phyloP scores from a whole-genome alignment of 176 grass and related monocot species.

The Puccinellia tenuiflora region DNA sequence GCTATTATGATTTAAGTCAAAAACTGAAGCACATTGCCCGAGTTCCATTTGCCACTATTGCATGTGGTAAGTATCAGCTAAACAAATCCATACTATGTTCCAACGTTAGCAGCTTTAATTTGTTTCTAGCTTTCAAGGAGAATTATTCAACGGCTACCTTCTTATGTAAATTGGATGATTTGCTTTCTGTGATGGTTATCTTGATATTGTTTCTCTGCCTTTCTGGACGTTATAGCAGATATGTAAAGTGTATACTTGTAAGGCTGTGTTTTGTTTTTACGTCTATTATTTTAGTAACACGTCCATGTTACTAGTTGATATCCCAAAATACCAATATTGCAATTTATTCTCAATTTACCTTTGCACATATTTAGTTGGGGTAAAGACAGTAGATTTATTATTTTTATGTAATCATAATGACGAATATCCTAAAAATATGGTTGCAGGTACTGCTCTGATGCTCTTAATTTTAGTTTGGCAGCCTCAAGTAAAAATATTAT shows the following conservation, averaged over 20 bases:
- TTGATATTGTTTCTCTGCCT: background rate
- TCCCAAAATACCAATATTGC: background rate
- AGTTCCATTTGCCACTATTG: conserved; percentile 51
- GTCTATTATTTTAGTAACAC: background rate
- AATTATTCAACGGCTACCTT: background rate
- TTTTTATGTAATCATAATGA: background rate
- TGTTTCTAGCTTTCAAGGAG: background rate
- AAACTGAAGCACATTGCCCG: conserved; percentile 54
- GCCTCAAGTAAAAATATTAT: conserved; percentile 40
- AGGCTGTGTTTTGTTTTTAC: background rate
- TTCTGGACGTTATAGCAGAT: background rate
- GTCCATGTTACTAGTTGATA: background rate
- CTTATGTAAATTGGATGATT: background rate
- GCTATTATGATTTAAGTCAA: conserved; percentile 70
- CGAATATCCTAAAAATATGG: background rate
- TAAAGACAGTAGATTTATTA: background rate
- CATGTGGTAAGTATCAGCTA: conserved; percentile 40
- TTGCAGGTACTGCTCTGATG: conserved; percentile 61
- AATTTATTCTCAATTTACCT: background rate
- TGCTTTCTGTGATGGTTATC: background rate
- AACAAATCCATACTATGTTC: background rate
- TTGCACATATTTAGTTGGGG: background rate
- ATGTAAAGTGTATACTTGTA: background rate
- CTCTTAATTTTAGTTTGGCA: conserved; percentile 60
- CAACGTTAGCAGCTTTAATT: background rate